Evolutionary conservation across 306 rosid species (phyloP), one percentile per base, ranked within the genome.

Genomic region (Dryas alaskensis): DNA sequence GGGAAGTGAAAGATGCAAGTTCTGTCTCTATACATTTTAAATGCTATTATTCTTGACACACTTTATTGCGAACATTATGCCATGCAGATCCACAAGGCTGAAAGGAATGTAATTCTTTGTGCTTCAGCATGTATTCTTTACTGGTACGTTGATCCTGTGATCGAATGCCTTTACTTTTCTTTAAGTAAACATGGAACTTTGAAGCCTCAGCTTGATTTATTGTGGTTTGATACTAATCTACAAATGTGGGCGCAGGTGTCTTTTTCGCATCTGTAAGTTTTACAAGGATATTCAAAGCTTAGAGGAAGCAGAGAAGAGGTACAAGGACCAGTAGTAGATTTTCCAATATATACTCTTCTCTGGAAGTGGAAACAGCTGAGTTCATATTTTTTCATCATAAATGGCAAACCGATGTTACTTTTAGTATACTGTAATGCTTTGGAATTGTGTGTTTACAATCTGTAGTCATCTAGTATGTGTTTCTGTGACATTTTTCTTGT

Each of bases 261-360:
- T 92, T 51, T 72, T 69, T 79, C 89, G 97, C 66, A 76, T 95
- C 31, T 88, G 96, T 67, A 92, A 92, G 81, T 86, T 75, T 68
- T 76, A 85, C 86, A 92, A 88, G 85, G 96, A 95, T n/a, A 73
- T 95, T 55, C 77, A 92, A 68, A 82, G 60, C 39, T 66, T 92
- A 87, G 99, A 92, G 92, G 96, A 88, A 77, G 86, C 86, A 82
- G 99, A 95, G 86, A 95, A 90, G 93, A 85, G 90, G 80, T 54
- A 43, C 84, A 90, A 95, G 88, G 84, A 87, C 3, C 25, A 92
- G 87, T 95, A 88, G 79, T 95, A 88, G 79, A 13, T 61, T 78
- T 43, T 64, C 66, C 42, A 68, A 43, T 51, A 46, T 3, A 52
- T 76, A 69, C 61, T 73, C 19, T 68, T 71, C 10, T 48, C 40